Conservation (phyloP, 2,329 filamentous ascomycete genomes). For the Ascocoryne sarcoides region DNA sequence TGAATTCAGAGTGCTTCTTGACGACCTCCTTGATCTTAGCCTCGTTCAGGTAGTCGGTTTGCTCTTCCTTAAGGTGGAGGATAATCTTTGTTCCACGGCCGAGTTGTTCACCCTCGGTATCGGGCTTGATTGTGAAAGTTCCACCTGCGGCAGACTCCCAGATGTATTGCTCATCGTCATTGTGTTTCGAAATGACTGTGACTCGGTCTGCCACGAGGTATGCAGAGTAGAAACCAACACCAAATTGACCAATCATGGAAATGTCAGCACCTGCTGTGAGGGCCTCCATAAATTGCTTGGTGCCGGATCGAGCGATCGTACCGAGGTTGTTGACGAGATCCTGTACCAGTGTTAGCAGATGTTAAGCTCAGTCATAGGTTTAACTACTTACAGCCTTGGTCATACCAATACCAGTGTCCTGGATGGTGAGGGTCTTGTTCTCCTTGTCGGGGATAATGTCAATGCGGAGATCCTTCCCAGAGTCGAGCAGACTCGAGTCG, state of each 20-base stretch:
- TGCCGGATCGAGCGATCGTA: constrained; percentile 97
- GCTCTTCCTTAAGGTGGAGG: constrained; percentile 99
- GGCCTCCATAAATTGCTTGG: constrained; percentile 99
- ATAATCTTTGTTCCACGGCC: constrained; percentile 97
- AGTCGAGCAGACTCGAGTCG: constrained; percentile 94
- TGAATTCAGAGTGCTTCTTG: constrained; percentile 99
- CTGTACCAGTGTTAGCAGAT: constrained; percentile 40
- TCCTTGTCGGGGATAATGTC: constrained; percentile 98
- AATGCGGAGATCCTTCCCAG: constrained; percentile 95
- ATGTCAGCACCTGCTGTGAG: constrained; percentile 97
- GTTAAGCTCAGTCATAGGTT: constrained; percentile 3
- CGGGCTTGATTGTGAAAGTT: constrained; percentile 86
- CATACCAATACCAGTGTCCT: constrained; percentile 98
- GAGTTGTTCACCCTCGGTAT: constrained; percentile 83
- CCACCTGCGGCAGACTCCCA: constrained; percentile 98
- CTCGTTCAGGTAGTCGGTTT: constrained; percentile 97
- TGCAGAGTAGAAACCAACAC: constrained; percentile 99
- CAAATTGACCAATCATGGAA: constrained; percentile 99
- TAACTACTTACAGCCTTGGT: constrained; percentile 88
- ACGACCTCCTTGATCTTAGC: constrained; percentile 99
- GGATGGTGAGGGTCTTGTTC: constrained; percentile 94
- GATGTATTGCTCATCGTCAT: constrained; percentile 99
- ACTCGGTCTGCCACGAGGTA: constrained; percentile 98
- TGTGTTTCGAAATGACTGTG: constrained; percentile 95
- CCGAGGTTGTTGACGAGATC: constrained; percentile 99